These are phyloP conservation scores for Arthromyces matolae DNA, from an alignment of 768 basidiomycete species.

Conservation along the genomic window DNA sequence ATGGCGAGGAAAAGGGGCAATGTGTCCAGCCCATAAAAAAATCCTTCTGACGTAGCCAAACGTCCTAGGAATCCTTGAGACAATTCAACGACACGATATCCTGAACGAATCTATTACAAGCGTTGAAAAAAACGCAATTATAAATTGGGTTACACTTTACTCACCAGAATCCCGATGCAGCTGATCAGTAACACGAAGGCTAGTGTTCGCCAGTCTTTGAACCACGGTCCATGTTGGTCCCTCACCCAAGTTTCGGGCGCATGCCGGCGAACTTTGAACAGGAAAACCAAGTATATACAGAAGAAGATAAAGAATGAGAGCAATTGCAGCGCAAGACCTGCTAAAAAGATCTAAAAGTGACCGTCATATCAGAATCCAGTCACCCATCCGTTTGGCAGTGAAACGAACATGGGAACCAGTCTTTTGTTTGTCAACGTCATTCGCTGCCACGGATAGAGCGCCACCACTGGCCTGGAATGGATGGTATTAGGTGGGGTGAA, in stretches of 20 bases:
- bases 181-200: conserved; percentile 47
- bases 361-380: conserved; percentile 13
- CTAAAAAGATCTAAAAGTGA: conserved; percentile 57
- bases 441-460: conserved; percentile 40
- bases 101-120: conserved; percentile 51
- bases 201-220: conserved; percentile 57
- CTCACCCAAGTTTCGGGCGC: conserved; percentile 37
- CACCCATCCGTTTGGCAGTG: too few relatives aligned
- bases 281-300: conserved; percentile 42
- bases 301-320: conserved; percentile 50
- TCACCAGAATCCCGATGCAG: conserved; percentile 59
- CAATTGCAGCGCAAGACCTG: conserved; percentile 54
- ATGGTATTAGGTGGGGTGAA: too few relatives aligned
- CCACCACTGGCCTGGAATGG: conserved; percentile 56
- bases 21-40: conserved; percentile 65
- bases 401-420: conserved; percentile 35
- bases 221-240: conserved; percentile 39
- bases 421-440: conserved; percentile 24
- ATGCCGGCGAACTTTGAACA: conserved; percentile 42
- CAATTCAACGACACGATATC: conserved; percentile 56
- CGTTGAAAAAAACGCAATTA: background rate
- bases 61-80: conserved; percentile 57
- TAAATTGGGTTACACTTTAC: conserved; percentile 10
- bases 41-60: conserved; percentile 54
- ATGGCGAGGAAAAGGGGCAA: conserved; percentile 63